These are phyloP conservation scores for Xanthoconium separans DNA, from an alignment of 1,284 basidiomycete species.

Conservation along the genomic window DNA sequence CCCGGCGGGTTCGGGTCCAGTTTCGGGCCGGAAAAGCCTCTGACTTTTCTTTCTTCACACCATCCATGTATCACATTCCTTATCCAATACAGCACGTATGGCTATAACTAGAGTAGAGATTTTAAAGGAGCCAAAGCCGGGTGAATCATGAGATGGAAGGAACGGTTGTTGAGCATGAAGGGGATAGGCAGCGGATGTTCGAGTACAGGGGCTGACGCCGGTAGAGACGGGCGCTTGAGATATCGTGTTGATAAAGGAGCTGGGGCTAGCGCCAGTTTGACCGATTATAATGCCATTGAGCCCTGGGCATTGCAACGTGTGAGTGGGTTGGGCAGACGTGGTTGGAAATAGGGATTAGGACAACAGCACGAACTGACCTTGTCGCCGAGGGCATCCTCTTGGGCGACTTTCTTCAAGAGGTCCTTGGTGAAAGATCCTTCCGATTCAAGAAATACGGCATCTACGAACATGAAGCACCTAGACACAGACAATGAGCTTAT, in stretches of 20 bases:
- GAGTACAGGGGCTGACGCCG: conserved; percentile 29
- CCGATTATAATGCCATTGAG: conserved; percentile 32
- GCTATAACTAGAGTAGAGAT: conserved; percentile 23
- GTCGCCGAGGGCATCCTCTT: conserved; percentile 22
- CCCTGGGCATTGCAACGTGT: conserved; percentile 15
- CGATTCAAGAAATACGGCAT: conserved; percentile 8
- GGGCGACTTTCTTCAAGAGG: conserved; percentile 24
- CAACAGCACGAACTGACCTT: conserved; percentile 16
- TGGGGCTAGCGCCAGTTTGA: conserved; percentile 29
- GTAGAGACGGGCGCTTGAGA: conserved; percentile 25
- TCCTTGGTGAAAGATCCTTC: conserved; percentile 23
- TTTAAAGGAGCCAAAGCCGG: conserved; percentile 30
- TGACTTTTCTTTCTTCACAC: too few species aligned
- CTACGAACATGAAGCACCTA: too few species aligned
- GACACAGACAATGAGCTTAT: too few species aligned
- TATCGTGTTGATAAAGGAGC: conserved; percentile 28
- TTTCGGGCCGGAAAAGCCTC: neutral
- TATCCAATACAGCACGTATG: too few species aligned
- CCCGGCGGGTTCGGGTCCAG: neutral
- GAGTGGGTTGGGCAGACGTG: neutral
- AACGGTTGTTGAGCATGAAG: conserved; percentile 26
- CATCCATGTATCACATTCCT: too few species aligned
- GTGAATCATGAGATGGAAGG: conserved; percentile 33
- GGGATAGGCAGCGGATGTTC: conserved; percentile 26
- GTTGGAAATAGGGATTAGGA: neutral